Percentiles rank a stretch among this genome's conserved stretches.
These are phyloP conservation scores for Trypanosoma brucei DNA, from an alignment of 208 protist genomes.

Conservation along the genomic window DNA sequence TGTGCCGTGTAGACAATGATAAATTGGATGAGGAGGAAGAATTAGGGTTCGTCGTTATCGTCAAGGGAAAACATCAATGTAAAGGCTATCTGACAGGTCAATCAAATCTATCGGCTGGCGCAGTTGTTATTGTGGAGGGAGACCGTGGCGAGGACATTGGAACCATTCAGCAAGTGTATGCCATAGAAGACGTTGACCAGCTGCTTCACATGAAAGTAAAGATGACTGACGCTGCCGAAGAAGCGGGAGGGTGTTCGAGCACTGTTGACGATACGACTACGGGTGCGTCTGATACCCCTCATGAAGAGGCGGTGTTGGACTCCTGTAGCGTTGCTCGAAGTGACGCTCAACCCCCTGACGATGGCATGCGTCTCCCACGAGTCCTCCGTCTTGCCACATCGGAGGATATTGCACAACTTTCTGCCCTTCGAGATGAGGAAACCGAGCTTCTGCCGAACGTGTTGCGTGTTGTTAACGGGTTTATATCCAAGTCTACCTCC, in stretches of 20 bases:
- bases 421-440: neutral
- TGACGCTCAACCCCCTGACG: neutral
- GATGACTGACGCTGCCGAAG: neutral
- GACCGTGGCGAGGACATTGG: conserved; percentile 64
- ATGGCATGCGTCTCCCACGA: neutral
- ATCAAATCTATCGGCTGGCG: conserved; percentile 28
- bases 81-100: conserved; percentile 41
- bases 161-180: conserved; percentile 22
- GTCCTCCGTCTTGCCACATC: conserved; percentile 3
- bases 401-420: neutral
- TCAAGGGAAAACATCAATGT: conserved; percentile 54
- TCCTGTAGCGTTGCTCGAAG: neutral
- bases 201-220: neutral
- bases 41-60: conserved; percentile 28
- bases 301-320: neutral
- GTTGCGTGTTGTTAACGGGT: conserved; percentile 12
- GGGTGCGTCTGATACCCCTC: neutral
- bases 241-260: neutral
- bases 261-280: neutral
- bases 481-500: neutral
- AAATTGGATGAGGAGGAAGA: neutral
- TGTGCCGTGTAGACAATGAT: conserved; percentile 3
- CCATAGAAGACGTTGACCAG: neutral
- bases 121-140: conserved; percentile 51
- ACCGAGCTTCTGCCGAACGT: neutral